A percentile compares a stretch with the other conserved stretches of the same genome.
Evolutionary conservation across 78 protist genomes (phyloP).

Genomic region (Planoprotostelium fungivorum): DNA sequence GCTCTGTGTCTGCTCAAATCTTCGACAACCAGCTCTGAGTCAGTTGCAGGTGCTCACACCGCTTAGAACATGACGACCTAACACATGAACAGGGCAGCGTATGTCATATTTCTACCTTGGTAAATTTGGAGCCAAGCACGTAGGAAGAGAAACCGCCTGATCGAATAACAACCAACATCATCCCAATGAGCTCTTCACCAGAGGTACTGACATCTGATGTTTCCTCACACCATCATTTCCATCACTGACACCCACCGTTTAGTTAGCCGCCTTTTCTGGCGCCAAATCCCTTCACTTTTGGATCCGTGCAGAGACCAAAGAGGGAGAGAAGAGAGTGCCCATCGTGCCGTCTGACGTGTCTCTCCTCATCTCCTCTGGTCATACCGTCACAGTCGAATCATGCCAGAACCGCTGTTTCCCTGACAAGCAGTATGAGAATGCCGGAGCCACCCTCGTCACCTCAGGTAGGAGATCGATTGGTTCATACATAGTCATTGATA

Average conservation of each 20-base stretch:
- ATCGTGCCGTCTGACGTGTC: neutral
- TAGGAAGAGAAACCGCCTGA: neutral
- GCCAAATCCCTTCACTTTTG: neutral
- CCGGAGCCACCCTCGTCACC: neutral
- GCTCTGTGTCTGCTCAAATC: too few species aligned
- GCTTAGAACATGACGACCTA: too few species aligned
- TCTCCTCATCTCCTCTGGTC: neutral
- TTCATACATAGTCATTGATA: neutral
- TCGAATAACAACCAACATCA: too few species aligned
- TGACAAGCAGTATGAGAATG: neutral
- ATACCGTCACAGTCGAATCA: neutral
- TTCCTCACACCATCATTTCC: neutral
- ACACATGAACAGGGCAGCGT: too few species aligned
- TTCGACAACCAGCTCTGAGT: too few species aligned
- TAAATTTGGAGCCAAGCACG: neutral
- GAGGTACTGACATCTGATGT: neutral
- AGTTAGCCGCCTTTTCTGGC: neutral
- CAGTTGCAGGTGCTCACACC: too few species aligned
- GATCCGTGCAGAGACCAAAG: neutral
- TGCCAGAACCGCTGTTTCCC: neutral
- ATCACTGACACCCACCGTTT: neutral
- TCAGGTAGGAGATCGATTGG: neutral
- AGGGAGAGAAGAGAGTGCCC: neutral
- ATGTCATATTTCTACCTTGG: neutral
- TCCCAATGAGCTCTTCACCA: too few species aligned